Evolutionary conservation across 306 rosid species (phyloP).

Genomic region (Cucurbita ficifolia): DNA sequence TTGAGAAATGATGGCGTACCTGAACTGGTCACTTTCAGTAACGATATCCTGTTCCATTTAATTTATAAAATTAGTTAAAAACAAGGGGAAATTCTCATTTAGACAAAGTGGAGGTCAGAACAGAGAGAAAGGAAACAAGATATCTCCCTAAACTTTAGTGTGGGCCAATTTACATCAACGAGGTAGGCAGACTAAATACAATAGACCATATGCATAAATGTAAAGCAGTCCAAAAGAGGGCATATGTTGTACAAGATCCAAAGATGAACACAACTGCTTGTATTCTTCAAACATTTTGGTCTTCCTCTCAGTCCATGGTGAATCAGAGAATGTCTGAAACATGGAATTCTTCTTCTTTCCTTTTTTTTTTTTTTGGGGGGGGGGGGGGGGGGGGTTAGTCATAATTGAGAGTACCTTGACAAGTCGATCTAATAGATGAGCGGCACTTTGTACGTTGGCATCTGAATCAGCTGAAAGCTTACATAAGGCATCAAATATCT

Average conservation of each 20-base stretch:
- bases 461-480: constrained; percentile 98
- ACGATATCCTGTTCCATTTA: constrained; percentile 81
- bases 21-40: constrained; percentile 98
- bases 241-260: not conserved
- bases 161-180: not conserved
- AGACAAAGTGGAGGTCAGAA: not conserved
- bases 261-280: not conserved
- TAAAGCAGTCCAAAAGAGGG: not conserved
- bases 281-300: not conserved
- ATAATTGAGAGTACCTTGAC: constrained; percentile 50
- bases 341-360: not conserved
- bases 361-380: not conserved
- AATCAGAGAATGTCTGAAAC: not conserved
- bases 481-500: constrained; percentile 95
- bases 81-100: not conserved
- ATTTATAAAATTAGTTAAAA: constrained; percentile 21
- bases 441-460: constrained; percentile 94
- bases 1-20: constrained; percentile 33
- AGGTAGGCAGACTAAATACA: not conserved
- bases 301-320: not conserved
- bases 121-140: not conserved
- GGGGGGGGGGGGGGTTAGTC: constrained; percentile 3
- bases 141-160: not conserved
- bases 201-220: not conserved
- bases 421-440: constrained; percentile 92